phyloP scores from a whole-genome alignment of 306 rosid species.

The Dryas octopetala region DNA sequence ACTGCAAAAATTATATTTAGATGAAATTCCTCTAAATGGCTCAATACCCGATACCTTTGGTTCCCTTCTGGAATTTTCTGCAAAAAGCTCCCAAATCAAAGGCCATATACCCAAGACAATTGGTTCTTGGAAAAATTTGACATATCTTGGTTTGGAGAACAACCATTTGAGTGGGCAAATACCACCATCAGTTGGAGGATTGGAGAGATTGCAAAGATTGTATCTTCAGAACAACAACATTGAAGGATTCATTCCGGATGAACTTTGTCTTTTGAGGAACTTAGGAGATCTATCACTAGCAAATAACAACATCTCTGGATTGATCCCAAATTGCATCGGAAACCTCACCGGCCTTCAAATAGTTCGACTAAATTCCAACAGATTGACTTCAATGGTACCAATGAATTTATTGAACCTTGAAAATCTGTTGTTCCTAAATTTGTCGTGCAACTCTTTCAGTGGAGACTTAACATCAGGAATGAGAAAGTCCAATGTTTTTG shows the following conservation, averaged over 20 bases:
- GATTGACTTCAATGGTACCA: background rate
- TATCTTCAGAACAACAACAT: conserved; percentile 20
- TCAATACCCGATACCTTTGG: background rate
- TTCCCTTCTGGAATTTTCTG: background rate
- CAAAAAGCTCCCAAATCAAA: conserved; percentile 7
- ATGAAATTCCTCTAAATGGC: background rate
- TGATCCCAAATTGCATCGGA: conserved; percentile 17
- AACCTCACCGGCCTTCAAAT: background rate
- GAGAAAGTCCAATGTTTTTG: background rate
- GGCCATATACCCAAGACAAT: background rate
- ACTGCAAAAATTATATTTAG: too few species aligned
- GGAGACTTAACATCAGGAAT: background rate
- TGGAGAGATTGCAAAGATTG: conserved; percentile 26
- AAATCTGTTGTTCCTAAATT: background rate
- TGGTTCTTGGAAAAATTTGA: background rate
- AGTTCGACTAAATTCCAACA: conserved; percentile 5
- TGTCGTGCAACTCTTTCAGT: background rate
- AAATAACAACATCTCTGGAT: conserved; percentile 27
- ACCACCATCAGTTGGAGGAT: conserved; percentile 13
- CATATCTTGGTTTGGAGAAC: rapidly evolving
- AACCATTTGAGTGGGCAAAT: background rate
- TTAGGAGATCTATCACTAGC: conserved; percentile 16
- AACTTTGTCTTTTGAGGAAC: conserved; percentile 22
- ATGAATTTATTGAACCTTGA: background rate
- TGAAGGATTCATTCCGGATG: conserved; percentile 20